Conservation (phyloP, 768 basidiomycete species). For the Cyclocybe aegerita region DNA sequence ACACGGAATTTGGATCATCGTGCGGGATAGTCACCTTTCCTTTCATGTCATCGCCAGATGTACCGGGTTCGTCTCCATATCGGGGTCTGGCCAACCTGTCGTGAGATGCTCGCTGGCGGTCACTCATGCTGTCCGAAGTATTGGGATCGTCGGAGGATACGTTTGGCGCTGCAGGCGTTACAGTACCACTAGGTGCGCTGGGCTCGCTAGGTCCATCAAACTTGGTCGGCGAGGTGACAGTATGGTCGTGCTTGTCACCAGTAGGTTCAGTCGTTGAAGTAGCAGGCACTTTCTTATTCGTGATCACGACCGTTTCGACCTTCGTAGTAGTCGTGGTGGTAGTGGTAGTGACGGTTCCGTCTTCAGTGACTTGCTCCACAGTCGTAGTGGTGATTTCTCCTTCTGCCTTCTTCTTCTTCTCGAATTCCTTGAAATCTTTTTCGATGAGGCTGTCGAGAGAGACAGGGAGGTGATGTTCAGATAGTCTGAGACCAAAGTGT, state of each 20-base stretch:
- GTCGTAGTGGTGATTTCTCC: slow-evolving; percentile 19
- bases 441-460: slow-evolving; percentile 34
- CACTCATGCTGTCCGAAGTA: slow-evolving; percentile 1
- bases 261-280: background rate
- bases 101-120: slow-evolving; percentile 1
- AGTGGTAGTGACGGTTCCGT: slow-evolving; percentile 25
- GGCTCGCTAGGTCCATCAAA: background rate
- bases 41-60: slow-evolving; percentile 6
- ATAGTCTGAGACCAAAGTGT: slow-evolving; percentile 10
- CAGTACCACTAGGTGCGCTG: slow-evolving; percentile 3
- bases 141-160: slow-evolving; percentile 6
- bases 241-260: background rate
- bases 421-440: slow-evolving; percentile 32
- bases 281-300: slow-evolving; percentile 8
- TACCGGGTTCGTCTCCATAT: background rate
- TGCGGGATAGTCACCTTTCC: slow-evolving; percentile 23
- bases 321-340: slow-evolving; percentile 29
- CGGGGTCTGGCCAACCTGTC: background rate
- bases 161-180: slow-evolving; percentile 13
- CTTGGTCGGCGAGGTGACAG: background rate
- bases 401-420: slow-evolving; percentile 28
- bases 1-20: slow-evolving; percentile 38
- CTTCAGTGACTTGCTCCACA: slow-evolving; percentile 18
- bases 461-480: slow-evolving; percentile 20
- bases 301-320: slow-evolving; percentile 24